Conservation (phyloP, 768 basidiomycete genomes). For the Tylopilus vinaceipallidus region DNA sequence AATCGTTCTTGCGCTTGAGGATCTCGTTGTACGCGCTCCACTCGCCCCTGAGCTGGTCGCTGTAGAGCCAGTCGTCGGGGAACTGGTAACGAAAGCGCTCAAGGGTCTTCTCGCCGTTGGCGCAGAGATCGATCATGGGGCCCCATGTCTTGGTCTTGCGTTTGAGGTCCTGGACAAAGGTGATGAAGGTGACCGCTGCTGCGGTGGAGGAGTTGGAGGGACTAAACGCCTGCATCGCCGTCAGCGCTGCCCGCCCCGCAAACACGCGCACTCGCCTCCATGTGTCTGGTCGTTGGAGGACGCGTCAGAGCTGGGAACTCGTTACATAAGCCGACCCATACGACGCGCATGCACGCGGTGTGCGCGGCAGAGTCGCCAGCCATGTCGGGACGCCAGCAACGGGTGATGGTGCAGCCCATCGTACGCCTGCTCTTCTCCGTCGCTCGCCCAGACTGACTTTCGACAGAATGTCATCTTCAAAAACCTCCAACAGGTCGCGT, state of each 20-base stretch:
- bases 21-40: conserved; percentile 99
- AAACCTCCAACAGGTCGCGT: conserved; percentile 80
- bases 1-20: conserved; percentile 94
- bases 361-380: conserved; percentile 29
- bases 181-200: conserved; percentile 97
- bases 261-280: conserved; percentile 25
- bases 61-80: conserved; percentile 96
- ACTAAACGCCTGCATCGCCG: conserved; percentile 53
- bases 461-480: conserved; percentile 94
- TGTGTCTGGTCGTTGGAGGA: conserved; percentile 23
- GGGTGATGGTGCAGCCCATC: conserved; percentile 99
- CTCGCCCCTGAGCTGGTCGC: conserved; percentile 94
- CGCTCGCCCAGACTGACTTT: conserved; percentile 2
- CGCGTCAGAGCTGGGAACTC: conserved; percentile 26
- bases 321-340: conserved; percentile 19
- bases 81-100: conserved; percentile 98
- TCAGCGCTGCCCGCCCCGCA: conserved; percentile 4
- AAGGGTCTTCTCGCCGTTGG: conserved; percentile 93
- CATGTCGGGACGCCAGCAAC: conserved; percentile 92
- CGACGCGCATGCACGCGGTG: conserved; percentile 2
- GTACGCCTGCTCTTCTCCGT: conserved; percentile 46
- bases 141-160: conserved; percentile 96
- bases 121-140: conserved; percentile 93
- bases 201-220: conserved; percentile 91
- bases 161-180: conserved; percentile 98